Percentiles rank a stretch among this genome's conserved stretches.
phyloP scores from a whole-genome alignment of 768 basidiomycete genomes.

The Pholiota conissans region DNA sequence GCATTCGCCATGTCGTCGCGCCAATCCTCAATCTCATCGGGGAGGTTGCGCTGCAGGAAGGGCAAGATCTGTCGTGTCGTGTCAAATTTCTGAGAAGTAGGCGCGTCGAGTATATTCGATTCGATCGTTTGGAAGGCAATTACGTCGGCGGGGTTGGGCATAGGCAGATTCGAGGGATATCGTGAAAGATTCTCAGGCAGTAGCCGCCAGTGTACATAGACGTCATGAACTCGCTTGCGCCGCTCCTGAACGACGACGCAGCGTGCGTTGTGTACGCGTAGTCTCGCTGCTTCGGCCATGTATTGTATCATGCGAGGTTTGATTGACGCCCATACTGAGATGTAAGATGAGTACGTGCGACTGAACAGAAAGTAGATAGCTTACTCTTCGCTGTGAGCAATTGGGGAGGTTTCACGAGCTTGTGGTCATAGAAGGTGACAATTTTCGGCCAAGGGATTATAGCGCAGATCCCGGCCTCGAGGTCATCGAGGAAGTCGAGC shows the following conservation, averaged over 20 bases:
- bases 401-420: constrained; percentile 12
- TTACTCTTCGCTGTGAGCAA: constrained; percentile 5
- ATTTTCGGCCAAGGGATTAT: not conserved
- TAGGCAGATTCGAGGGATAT: constrained; percentile 15
- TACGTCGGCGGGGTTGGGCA: constrained; percentile 28
- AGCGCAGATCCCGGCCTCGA: not conserved
- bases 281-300: constrained; percentile 21
- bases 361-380: not conserved
- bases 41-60: not conserved
- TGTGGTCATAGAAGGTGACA: not conserved
- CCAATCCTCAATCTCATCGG: constrained; percentile 2
- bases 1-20: not conserved
- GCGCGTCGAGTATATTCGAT: constrained; percentile 15
- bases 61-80: not conserved
- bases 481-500: constrained; percentile 12
- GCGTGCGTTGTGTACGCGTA: constrained; percentile 21
- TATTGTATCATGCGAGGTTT: constrained; percentile 24
- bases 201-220: constrained; percentile 24
- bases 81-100: not conserved
- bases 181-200: not conserved
- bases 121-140: constrained; percentile 15
- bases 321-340: constrained; percentile 27
- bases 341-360: not conserved
- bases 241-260: constrained; percentile 17
- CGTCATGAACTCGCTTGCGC: constrained; percentile 13